Percentiles rank a stretch among this genome's conserved stretches.
These are phyloP conservation scores for Haematococcus lacustris DNA, from an alignment of 139 green algal genomes.

Conservation along the genomic window DNA sequence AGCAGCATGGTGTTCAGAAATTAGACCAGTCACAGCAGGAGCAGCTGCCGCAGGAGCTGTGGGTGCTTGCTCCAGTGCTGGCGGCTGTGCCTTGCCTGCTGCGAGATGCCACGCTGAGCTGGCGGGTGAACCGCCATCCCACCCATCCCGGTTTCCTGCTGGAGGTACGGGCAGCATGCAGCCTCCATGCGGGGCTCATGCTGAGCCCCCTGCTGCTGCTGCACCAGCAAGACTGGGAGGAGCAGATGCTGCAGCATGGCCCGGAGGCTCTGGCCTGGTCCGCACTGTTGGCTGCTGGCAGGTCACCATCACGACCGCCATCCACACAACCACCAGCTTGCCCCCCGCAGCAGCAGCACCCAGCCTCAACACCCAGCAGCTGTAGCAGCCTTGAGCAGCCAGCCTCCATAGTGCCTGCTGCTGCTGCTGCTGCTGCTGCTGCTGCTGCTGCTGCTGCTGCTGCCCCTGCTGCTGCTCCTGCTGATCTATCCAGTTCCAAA, in stretches of 20 bases:
- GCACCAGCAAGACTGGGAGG: constrained; percentile 5
- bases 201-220: constrained; percentile 21
- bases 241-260: constrained; percentile 7
- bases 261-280: constrained; percentile 18
- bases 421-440: constrained; percentile 6
- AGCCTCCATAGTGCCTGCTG: neutral
- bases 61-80: constrained; percentile 14
- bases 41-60: neutral
- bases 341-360: constrained; percentile 13
- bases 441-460: constrained; percentile 1
- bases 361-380: neutral
- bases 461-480: neutral
- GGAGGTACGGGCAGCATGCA: constrained; percentile 3
- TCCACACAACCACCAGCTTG: too few relatives aligned
- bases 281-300: constrained; percentile 5
- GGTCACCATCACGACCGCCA: too few relatives aligned
- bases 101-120: constrained; percentile 7
- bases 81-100: constrained; percentile 12
- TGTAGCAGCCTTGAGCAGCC: neutral
- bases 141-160: too few relatives aligned
- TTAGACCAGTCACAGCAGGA: too few relatives aligned
- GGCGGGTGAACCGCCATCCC: constrained; percentile 2
- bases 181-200: constrained; percentile 7
- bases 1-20: neutral
- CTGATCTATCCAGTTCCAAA: too few relatives aligned